Evolutionary conservation across 1,284 basidiomycete genomes (phyloP).

Genomic region (Marasmius fiardii): DNA sequence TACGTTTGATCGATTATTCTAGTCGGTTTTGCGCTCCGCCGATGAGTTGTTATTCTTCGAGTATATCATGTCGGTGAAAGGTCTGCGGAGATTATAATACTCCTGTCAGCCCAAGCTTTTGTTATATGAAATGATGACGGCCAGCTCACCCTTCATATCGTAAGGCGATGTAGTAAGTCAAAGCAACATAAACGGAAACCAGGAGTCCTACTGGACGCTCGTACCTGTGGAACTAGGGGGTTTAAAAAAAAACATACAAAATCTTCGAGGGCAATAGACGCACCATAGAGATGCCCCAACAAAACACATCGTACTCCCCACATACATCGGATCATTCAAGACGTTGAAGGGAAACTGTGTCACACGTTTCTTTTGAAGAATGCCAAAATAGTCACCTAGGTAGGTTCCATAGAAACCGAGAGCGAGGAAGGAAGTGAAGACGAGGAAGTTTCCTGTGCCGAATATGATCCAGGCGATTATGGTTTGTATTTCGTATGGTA

Average conservation of each 20-base stretch:
- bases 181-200: not conserved
- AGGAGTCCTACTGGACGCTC: not conserved
- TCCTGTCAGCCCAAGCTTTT: not conserved
- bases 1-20: too few relatives aligned
- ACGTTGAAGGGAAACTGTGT: slow-evolving; percentile 13
- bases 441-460: slow-evolving; percentile 12
- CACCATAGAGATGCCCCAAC: slow-evolving; percentile 16
- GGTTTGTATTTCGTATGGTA: slow-evolving; percentile 27
- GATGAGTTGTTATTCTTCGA: not conserved
- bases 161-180: not conserved
- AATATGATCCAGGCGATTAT: slow-evolving; percentile 10
- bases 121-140: not conserved
- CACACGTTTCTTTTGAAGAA: slow-evolving; percentile 8
- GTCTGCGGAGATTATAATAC: not conserved
- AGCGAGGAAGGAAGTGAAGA: slow-evolving; percentile 5
- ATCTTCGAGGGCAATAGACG: not conserved
- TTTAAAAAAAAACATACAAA: not conserved
- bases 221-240: not conserved
- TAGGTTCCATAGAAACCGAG: slow-evolving; percentile 17
- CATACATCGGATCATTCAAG: slow-evolving; percentile 14
- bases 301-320: slow-evolving; percentile 14
- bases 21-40: not conserved
- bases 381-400: slow-evolving; percentile 15
- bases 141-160: not conserved
- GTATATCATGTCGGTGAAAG: slow-evolving; percentile 10